Evolutionary conservation across 139 green algal genomes (phyloP).

Genomic region (Chlorella sp.): DNA sequence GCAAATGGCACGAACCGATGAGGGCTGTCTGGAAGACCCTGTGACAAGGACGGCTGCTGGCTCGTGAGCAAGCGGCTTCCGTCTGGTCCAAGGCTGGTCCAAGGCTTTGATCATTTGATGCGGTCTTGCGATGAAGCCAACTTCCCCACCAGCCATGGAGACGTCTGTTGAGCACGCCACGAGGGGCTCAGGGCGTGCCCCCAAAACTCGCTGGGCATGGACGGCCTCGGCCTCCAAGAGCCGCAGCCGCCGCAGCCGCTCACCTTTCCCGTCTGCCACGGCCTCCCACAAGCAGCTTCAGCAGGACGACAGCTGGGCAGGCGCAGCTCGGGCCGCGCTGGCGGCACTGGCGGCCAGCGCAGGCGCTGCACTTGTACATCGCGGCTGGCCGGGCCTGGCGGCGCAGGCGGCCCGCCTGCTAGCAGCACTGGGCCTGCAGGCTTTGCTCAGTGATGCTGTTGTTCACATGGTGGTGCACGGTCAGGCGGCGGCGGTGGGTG

Average conservation of each 20-base stretch:
- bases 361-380: neutral
- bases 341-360: neutral
- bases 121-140: too few relatives aligned
- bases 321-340: neutral
- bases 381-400: neutral
- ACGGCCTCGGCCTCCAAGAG: too few relatives aligned
- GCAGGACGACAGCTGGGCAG: neutral
- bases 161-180: neutral
- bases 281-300: too few relatives aligned
- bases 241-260: neutral
- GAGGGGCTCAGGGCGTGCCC: neutral
- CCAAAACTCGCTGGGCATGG: too few relatives aligned
- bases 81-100: too few relatives aligned
- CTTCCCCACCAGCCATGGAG: neutral
- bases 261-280: too few relatives aligned
- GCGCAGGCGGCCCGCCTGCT: neutral
- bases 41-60: too few relatives aligned
- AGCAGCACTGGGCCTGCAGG: neutral
- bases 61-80: too few relatives aligned
- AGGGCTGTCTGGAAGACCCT: too few relatives aligned
- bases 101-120: too few relatives aligned
- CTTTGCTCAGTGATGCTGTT: neutral
- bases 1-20: too few relatives aligned
- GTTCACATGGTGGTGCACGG: neutral
- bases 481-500: neutral